Evolutionary conservation across 202 grass and related monocot genomes (phyloP).

Genomic region (Dendrocalamus latiflorus): DNA sequence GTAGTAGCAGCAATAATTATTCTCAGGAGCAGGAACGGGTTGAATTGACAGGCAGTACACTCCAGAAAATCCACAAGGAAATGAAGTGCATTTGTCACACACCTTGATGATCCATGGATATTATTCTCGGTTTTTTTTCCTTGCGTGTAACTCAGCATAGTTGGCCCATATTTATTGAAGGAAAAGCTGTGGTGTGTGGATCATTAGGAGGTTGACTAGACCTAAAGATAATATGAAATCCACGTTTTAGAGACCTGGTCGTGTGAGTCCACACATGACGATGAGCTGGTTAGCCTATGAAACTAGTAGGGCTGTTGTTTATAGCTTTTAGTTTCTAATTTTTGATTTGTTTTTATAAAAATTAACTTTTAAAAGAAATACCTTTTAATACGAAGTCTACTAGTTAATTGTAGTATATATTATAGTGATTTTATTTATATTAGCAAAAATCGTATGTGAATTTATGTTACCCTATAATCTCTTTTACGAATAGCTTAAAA

Average conservation of each 20-base stretch:
- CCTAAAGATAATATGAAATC: background rate
- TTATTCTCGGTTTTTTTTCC: background rate
- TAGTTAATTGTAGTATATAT: too few relatives aligned
- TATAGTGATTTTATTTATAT: too few relatives aligned
- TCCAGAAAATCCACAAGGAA: background rate
- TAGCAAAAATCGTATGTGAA: rapidly evolving
- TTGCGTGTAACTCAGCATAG: background rate
- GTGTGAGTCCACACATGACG: background rate
- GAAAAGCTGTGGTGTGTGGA: background rate
- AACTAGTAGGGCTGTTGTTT: too few relatives aligned
- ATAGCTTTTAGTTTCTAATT: too few relatives aligned
- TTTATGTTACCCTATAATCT: too few relatives aligned
- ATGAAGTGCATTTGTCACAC: background rate
- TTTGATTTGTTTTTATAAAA: too few relatives aligned
- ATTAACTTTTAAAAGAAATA: too few relatives aligned
- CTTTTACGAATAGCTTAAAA: too few relatives aligned
- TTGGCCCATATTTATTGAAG: background rate
- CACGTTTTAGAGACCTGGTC: background rate
- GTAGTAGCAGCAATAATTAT: background rate
- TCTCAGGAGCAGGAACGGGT: background rate
- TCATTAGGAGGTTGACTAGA: background rate
- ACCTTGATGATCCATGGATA: background rate
- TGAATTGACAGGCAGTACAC: background rate
- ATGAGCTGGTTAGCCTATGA: background rate
- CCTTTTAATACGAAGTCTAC: too few relatives aligned